Conservation (phyloP, 345 rosid genomes). For the Rubroshorea leprosula region DNA sequence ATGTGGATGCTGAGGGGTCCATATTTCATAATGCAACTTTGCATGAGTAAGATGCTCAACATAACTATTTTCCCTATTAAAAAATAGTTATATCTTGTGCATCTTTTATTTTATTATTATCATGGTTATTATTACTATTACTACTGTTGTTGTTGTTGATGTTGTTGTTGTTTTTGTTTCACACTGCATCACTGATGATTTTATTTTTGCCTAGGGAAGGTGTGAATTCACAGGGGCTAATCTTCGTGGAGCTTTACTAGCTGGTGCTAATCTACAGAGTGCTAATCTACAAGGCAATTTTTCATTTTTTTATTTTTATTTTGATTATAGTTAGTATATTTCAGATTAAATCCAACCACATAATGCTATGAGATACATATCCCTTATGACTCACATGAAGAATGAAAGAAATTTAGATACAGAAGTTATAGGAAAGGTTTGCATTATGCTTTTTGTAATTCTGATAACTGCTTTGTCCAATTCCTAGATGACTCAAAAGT, state of each 20-base stretch:
- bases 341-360: not conserved
- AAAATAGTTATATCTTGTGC: not conserved
- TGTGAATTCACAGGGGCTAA: constrained; percentile 90
- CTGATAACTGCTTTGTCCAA: not conserved
- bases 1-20: constrained; percentile 76
- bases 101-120: too few relatives aligned
- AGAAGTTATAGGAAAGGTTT: too few relatives aligned
- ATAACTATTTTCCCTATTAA: not conserved
- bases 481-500: too few relatives aligned
- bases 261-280: constrained; percentile 91
- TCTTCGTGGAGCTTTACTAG: constrained; percentile 79
- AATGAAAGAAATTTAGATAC: not conserved
- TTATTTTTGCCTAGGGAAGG: constrained; percentile 56
- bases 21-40: constrained; percentile 86
- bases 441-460: not conserved
- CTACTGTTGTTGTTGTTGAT: not conserved
- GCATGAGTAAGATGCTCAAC: constrained; percentile 67
- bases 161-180: not conserved
- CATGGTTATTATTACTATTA: too few relatives aligned
- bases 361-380: not conserved
- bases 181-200: constrained; percentile 18
- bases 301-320: not conserved
- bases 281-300: constrained; percentile 79
- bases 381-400: not conserved
- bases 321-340: not conserved